phyloP scores from a whole-genome alignment of 2,329 filamentous ascomycete genomes.

The Chalara sp. region DNA sequence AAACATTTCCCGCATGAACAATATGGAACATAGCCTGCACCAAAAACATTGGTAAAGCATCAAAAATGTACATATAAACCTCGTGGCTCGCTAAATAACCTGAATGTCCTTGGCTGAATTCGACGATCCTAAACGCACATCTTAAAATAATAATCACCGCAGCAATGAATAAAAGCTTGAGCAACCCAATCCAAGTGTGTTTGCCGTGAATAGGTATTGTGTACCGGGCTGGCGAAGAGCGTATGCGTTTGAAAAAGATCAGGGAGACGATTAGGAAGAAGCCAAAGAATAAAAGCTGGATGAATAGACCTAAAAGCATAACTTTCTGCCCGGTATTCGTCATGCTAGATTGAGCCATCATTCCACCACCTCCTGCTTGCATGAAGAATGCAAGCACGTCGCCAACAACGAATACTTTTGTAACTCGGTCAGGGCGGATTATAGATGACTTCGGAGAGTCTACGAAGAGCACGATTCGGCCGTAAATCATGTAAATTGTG shows the following conservation, averaged over 20 bases:
- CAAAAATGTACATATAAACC: constrained; percentile 35
- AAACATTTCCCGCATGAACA: constrained; percentile 26
- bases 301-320: constrained; percentile 34
- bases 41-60: constrained; percentile 33
- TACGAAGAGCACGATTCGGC: constrained; percentile 19
- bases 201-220: constrained; percentile 1
- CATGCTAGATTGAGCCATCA: constrained; percentile 7
- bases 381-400: constrained; percentile 47
- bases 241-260: constrained; percentile 5
- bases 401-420: constrained; percentile 47
- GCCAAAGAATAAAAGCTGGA: constrained; percentile 42
- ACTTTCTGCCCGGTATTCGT: constrained; percentile 4
- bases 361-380: constrained; percentile 31
- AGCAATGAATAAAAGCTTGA: constrained; percentile 32
- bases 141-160: constrained; percentile 37
- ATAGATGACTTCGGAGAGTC: constrained; percentile 24
- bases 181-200: constrained; percentile 26
- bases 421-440: constrained; percentile 37
- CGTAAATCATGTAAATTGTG: constrained; percentile 26
- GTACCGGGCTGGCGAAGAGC: neutral
- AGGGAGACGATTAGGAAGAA: constrained; percentile 33
- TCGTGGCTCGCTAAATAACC: constrained; percentile 36
- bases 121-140: constrained; percentile 36
- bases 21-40: constrained; percentile 29
- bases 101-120: constrained; percentile 34